Evolutionary conservation across 192 early-diverging fungal genomes (phyloP), one percentile per base, ranked within the genome.

Genomic region (Coemansia sp.): DNA sequence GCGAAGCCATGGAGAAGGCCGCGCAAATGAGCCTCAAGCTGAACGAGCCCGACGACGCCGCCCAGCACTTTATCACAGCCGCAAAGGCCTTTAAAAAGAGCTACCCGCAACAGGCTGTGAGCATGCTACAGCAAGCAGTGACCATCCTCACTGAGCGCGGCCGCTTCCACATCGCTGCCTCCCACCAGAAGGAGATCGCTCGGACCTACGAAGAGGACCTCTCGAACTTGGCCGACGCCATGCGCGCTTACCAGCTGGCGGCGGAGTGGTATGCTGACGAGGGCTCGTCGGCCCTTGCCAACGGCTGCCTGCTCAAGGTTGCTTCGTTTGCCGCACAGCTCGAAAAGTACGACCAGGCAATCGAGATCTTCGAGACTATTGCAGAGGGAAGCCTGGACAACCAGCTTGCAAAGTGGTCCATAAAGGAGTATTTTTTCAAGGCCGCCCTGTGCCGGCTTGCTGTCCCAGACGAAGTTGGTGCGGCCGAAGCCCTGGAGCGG

Each of bases 361-460:
- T 96, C 59, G 89, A 90, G 42, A 88, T 89, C 62, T 98, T 96
- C 85, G 96, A 99, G 77, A 69, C 76, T 23, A 91, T 97, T 3
- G 97, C 94, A 3, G 83, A 83, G 38, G 88, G 87, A 59, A 88
- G 88, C 48, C 67, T 97, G 70, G 94, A 96, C 75, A 93, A 95
- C 75, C 87, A 91, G 58, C 84, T 99, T 26, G 92, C 94, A 55
- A 93, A 94, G 74, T 99, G 94, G 91, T 96, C 95, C 18, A 76
- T 98, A 25, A 92, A 94, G 61, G 96, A 98, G 60, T 96, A 97
- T 84, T 92, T 98, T 63, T 85, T 99, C 74, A 99, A 99, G 77
- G 93, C 96, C 12, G 94, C 91, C 16, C 73, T 99, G 59, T 98
- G 96, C 69, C 87, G 92, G 61, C 82, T 99, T 48, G 92, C 90